Evolutionary conservation across 2,329 filamentous ascomycete genomes (phyloP).

Genomic region (Aspergillus versicolor): DNA sequence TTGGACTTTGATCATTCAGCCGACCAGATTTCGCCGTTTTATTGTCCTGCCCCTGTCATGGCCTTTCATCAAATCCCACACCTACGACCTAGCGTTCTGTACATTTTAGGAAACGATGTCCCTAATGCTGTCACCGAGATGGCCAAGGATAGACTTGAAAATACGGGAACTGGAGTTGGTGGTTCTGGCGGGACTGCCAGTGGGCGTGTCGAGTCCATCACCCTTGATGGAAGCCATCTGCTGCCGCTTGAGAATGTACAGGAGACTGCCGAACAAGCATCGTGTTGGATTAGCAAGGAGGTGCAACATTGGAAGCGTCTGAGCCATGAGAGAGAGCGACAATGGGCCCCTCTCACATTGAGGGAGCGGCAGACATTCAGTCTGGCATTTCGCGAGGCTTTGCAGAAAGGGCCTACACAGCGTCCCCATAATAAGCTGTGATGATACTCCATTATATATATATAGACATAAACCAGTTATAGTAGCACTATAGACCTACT

Average conservation of each 20-base stretch:
- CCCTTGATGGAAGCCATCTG: neutral
- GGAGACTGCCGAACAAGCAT: neutral
- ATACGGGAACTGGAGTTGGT: constrained; percentile 4
- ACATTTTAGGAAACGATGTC: constrained; percentile 1
- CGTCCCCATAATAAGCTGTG: no score
- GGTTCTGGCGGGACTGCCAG: neutral
- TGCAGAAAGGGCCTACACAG: no score
- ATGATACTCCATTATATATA: no score
- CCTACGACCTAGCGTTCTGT: constrained; percentile 5
- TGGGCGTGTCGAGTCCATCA: neutral
- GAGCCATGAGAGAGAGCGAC: fast-evolving
- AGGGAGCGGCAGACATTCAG: no score
- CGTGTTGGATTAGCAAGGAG: neutral
- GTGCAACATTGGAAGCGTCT: neutral
- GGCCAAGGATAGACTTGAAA: neutral
- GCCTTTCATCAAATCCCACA: neutral
- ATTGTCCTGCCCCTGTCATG: constrained; percentile 2
- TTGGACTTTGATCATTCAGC: neutral
- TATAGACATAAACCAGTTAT: no score
- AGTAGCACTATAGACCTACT: no score
- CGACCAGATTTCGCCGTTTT: neutral
- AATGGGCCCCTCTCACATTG: no score
- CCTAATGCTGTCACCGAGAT: neutral
- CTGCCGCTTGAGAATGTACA: constrained; percentile 4
- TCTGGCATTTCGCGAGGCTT: no score